phyloP scores from a whole-genome alignment of 352 stramenopile species.

The Peronospora destructor region DNA sequence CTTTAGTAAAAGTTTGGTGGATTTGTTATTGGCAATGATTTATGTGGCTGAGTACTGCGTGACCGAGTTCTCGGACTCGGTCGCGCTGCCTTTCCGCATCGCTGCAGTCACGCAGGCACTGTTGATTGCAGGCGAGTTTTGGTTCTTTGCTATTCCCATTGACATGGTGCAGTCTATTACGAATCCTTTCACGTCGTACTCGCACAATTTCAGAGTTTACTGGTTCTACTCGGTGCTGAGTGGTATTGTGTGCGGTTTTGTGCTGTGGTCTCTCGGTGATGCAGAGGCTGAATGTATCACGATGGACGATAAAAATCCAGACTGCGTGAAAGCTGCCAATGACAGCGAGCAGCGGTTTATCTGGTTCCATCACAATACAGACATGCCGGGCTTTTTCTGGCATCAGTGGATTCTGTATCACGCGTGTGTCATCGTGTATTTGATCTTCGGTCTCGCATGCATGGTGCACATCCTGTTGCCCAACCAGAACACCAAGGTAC shows the following conservation, averaged over 20 bases:
- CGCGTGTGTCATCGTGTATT: slow-evolving; percentile 66
- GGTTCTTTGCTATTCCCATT: slow-evolving; percentile 86
- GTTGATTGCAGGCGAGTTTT: slow-evolving; percentile 81
- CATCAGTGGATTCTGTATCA: slow-evolving; percentile 82
- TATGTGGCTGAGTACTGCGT: slow-evolving; percentile 74
- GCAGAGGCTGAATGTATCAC: slow-evolving; percentile 19
- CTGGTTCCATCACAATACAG: slow-evolving; percentile 80
- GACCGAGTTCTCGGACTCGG: slow-evolving; percentile 52
- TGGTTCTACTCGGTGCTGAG: slow-evolving; percentile 79
- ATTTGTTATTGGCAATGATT: slow-evolving; percentile 57
- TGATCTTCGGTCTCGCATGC: slow-evolving; percentile 64
- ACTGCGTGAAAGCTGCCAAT: slow-evolving; percentile 19
- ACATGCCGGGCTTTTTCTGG: slow-evolving; percentile 73
- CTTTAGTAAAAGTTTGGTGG: slow-evolving; percentile 82
- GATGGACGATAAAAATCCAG: slow-evolving; percentile 13
- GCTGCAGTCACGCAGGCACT: slow-evolving; percentile 66
- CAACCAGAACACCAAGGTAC: no score
- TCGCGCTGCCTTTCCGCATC: slow-evolving; percentile 53
- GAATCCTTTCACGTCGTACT: slow-evolving; percentile 85
- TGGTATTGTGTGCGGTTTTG: slow-evolving; percentile 53
- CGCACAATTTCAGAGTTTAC: slow-evolving; percentile 77
- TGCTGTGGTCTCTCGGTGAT: slow-evolving; percentile 59
- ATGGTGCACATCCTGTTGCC: no score
- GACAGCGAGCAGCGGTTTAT: slow-evolving; percentile 51
- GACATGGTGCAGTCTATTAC: slow-evolving; percentile 87